Conservation (phyloP, 2,329 filamentous ascomycete genomes). For the Simplicillium sp. region DNA sequence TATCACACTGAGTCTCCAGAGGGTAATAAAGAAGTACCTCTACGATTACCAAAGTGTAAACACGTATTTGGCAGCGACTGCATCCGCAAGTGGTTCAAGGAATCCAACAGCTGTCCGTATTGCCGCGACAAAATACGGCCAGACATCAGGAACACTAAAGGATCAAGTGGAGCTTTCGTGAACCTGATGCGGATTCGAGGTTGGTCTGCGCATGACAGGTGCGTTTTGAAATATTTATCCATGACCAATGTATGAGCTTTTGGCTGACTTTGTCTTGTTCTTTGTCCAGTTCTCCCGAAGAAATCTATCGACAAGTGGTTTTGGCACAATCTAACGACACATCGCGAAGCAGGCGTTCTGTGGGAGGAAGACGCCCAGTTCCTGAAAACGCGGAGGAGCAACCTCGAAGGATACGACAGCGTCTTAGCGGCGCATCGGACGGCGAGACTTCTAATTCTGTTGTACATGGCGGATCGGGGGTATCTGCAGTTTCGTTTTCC, state of each 20-base stretch:
- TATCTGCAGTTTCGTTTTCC: too few species aligned
- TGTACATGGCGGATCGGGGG: too few species aligned
- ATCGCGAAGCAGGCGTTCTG: slow-evolving; percentile 2
- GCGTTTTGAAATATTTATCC: background rate
- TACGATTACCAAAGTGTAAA: slow-evolving; percentile 52
- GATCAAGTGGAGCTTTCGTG: slow-evolving; percentile 17
- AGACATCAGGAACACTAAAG: slow-evolving; percentile 22
- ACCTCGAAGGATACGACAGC: background rate
- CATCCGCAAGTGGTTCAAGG: slow-evolving; percentile 56
- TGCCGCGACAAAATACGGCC: slow-evolving; percentile 52
- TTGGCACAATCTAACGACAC: background rate
- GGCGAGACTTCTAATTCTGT: too few species aligned
- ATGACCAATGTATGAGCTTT: too few species aligned
- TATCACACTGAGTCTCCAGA: slow-evolving; percentile 48
- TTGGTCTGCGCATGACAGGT: background rate
- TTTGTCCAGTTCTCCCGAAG: too few species aligned
- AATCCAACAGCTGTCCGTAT: slow-evolving; percentile 54
- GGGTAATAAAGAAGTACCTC: slow-evolving; percentile 44
- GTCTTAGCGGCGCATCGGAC: background rate
- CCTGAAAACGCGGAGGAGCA: background rate
- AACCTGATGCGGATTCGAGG: slow-evolving; percentile 19
- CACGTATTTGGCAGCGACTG: slow-evolving; percentile 56
- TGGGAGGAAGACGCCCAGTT: background rate
- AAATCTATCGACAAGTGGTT: too few species aligned
- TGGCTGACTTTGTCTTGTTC: too few species aligned